A percentile compares a stretch with the other conserved stretches of the same genome.
phyloP scores from a whole-genome alignment of 2,329 filamentous ascomycete species.

The Fusarium euwallaceae region DNA sequence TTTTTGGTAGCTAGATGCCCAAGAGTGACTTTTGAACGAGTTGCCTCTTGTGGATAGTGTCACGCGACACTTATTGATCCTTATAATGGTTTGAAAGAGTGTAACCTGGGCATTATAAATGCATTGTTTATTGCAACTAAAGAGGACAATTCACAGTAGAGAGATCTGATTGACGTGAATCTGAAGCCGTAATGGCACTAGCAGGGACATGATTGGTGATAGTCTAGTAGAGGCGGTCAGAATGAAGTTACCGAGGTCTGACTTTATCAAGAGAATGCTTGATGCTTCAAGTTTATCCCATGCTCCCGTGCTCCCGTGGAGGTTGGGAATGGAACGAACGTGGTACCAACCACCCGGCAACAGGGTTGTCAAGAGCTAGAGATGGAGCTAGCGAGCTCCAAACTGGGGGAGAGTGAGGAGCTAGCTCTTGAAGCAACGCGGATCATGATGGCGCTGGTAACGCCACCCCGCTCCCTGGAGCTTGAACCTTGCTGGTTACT shows the following conservation, averaged over 20 bases:
- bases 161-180: neutral
- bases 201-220: neutral
- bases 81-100: neutral
- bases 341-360: neutral
- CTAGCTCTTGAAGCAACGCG: neutral
- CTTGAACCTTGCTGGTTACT: constrained; percentile 2
- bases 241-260: neutral
- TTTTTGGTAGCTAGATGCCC: neutral
- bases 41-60: neutral
- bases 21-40: neutral
- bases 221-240: neutral
- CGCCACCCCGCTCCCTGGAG: constrained; percentile 13
- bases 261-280: neutral
- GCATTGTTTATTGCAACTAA: neutral
- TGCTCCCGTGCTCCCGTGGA: neutral
- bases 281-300: neutral
- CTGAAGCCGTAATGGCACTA: neutral
- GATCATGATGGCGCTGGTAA: constrained; percentile 13
- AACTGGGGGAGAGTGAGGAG: neutral
- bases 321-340: neutral
- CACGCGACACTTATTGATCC: neutral
- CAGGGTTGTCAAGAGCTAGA: constrained; percentile 4
- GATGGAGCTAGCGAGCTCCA: neutral
- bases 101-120: neutral
- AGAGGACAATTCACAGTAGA: neutral